These are phyloP conservation scores for Ambrosiella cleistominuta DNA, from an alignment of 2,329 filamentous ascomycete species.

Conservation along the genomic window DNA sequence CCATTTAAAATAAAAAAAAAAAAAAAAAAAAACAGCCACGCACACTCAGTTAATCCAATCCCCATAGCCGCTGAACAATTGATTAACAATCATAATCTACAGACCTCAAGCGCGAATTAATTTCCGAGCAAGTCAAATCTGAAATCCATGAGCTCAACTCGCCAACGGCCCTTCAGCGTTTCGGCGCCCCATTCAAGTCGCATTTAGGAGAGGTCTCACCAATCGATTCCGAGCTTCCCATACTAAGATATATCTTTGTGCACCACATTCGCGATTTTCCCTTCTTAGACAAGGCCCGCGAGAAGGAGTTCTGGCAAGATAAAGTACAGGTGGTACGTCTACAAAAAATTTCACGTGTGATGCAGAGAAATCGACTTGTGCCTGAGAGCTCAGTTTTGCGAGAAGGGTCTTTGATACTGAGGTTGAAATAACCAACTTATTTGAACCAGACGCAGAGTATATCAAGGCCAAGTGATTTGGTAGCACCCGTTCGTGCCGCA, in stretches of 20 bases:
- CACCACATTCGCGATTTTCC: conserved; percentile 96
- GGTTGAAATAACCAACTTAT: no score
- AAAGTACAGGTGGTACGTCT: conserved; percentile 74
- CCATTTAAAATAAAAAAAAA: no score
- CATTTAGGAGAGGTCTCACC: conserved; percentile 85
- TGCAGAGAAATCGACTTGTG: neutral
- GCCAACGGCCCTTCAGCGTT: conserved; percentile 82
- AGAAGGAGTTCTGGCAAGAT: conserved; percentile 99
- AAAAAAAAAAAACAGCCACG: neutral
- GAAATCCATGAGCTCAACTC: conserved; percentile 90
- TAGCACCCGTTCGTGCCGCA: no score
- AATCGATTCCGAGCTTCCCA: conserved; percentile 80
- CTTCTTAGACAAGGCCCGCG: conserved; percentile 85
- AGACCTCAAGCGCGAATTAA: conserved; percentile 93
- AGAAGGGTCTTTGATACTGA: no score
- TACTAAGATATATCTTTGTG: conserved; percentile 92
- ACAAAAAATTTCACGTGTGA: neutral
- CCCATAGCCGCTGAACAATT: neutral
- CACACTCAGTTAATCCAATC: neutral
- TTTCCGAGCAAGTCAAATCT: conserved; percentile 72
- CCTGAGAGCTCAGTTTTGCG: neutral
- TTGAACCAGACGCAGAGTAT: no score
- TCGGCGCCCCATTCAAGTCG: conserved; percentile 87
- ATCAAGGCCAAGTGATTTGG: no score
- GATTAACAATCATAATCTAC: conserved; percentile 10